These are phyloP conservation scores for Meripilus lineatus DNA, from an alignment of 1,284 basidiomycete species.

Conservation along the genomic window DNA sequence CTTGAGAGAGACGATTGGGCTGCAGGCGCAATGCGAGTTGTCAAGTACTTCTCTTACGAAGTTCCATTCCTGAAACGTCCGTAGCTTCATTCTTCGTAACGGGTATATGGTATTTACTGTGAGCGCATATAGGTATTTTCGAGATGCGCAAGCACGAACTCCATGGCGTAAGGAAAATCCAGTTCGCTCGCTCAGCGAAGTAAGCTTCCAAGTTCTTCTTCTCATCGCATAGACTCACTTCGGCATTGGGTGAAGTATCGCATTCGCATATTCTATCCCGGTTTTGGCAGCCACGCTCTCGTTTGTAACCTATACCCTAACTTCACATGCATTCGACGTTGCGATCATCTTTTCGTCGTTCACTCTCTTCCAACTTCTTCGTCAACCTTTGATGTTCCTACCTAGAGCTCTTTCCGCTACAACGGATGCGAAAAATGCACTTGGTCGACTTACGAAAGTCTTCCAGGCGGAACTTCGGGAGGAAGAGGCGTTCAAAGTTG, in stretches of 20 bases:
- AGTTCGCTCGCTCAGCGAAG: slow-evolving; percentile 61
- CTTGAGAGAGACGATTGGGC: slow-evolving; percentile 2
- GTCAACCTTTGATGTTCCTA: slow-evolving; percentile 67
- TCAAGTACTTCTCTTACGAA: slow-evolving; percentile 77
- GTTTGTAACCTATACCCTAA: slow-evolving; percentile 68
- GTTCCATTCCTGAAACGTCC: slow-evolving; percentile 56
- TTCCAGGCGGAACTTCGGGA: slow-evolving; percentile 57
- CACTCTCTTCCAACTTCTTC: slow-evolving; percentile 62
- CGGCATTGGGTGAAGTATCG: slow-evolving; percentile 32
- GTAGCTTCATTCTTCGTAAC: too few relatives aligned
- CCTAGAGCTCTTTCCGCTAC: slow-evolving; percentile 61
- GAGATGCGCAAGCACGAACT: slow-evolving; percentile 53
- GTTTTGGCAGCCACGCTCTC: slow-evolving; percentile 71
- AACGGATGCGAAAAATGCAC: slow-evolving; percentile 61
- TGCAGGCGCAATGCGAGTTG: slow-evolving; percentile 62
- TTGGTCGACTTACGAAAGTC: slow-evolving; percentile 47
- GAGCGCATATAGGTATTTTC: slow-evolving; percentile 40
- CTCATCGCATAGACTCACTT: background rate
- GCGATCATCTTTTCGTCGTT: slow-evolving; percentile 69
- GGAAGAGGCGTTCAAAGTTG: slow-evolving; percentile 37
- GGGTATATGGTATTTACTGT: slow-evolving; percentile 3
- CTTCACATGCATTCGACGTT: slow-evolving; percentile 50
- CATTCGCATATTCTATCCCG: slow-evolving; percentile 52
- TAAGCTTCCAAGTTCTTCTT: slow-evolving; percentile 22
- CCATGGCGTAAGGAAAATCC: slow-evolving; percentile 49